phyloP scores from a whole-genome alignment of 371 early-diverging fungal species.

The Mortierella sp. region DNA sequence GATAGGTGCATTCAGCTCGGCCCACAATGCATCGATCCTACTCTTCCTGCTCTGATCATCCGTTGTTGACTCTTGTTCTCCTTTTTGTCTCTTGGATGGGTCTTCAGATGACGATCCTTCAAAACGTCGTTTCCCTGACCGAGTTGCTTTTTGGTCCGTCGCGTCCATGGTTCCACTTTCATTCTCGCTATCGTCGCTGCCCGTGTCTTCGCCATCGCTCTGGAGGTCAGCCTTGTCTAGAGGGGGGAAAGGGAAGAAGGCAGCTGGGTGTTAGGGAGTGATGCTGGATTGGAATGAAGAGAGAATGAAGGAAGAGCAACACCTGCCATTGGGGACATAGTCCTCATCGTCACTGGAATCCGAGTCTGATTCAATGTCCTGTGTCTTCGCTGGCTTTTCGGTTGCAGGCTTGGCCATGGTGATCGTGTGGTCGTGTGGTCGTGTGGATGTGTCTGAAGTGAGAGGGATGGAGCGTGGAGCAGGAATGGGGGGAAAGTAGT shows the following conservation, averaged over 20 bases:
- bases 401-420: constrained; percentile 16
- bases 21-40: constrained; percentile 60
- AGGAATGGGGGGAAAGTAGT: too few species aligned
- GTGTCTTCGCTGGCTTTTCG: constrained; percentile 20
- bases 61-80: constrained; percentile 3
- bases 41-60: constrained; percentile 41
- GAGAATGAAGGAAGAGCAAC: background rate
- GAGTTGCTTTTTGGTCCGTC: constrained; percentile 16
- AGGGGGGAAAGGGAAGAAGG: background rate
- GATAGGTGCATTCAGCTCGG: constrained; percentile 51
- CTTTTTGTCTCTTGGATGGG: constrained; percentile 5
- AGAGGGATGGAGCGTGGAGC: background rate
- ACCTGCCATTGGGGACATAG: constrained; percentile 46
- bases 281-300: background rate
- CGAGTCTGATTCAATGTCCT: constrained; percentile 34
- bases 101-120: background rate
- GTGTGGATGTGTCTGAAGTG: background rate
- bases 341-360: constrained; percentile 52
- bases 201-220: constrained; percentile 35
- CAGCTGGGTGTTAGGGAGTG: background rate
- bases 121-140: constrained; percentile 35
- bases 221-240: constrained; percentile 29
- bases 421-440: background rate
- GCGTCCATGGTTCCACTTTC: constrained; percentile 5
- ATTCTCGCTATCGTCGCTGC: constrained; percentile 31